Evolutionary conservation across 768 basidiomycete genomes (phyloP), one percentile per base, ranked within the genome.

Genomic region (Lentinula boryana): DNA sequence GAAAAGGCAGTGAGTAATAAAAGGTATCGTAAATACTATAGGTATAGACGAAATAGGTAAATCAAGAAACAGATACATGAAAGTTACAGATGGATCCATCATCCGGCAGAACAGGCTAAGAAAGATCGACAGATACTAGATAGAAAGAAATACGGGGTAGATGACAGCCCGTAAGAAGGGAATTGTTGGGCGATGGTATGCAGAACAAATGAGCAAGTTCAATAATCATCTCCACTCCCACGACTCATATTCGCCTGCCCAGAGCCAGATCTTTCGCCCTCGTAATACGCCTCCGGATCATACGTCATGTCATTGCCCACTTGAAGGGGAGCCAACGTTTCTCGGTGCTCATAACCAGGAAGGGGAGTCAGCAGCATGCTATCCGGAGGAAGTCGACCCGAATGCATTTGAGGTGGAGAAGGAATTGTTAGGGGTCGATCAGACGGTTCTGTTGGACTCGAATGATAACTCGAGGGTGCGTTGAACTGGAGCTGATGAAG

Each of bases 351-450:
- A 65, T 86, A 87, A 21, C 84, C 81, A 4, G 84, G 78, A 18
- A 88, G 75, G n/a, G 89, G 87, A 35, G 88, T 89, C 63, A 90
- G 75, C 58, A 91, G 76, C 27, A 85, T 89, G 71, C 85, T 88
- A 66, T 84, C 81, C 33, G 83, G 73, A 16, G 86, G 83, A 32
- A 89, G 76, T 46, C 85, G 78, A 63, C 74, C 58, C 31, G 62
- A 59, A 54, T 63, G 69, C 63, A 69, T 63, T 65, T 63, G 60
- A 60, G 54, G 64, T 9, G 57, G 57, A 21, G 57, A 49, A 58
- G 57, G 46, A 48, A 58, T 49, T 32, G 57, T 58, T 16, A 58
- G 46, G 56, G 40, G 38, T 43, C 56, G 56, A 50, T 58, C 57
- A 46, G 57, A 48, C 31, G 57, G 40, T 58, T 58, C 44, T 23